Conservation (phyloP, 148 eudicot genomes). For the Chenopodium quinoa region DNA sequence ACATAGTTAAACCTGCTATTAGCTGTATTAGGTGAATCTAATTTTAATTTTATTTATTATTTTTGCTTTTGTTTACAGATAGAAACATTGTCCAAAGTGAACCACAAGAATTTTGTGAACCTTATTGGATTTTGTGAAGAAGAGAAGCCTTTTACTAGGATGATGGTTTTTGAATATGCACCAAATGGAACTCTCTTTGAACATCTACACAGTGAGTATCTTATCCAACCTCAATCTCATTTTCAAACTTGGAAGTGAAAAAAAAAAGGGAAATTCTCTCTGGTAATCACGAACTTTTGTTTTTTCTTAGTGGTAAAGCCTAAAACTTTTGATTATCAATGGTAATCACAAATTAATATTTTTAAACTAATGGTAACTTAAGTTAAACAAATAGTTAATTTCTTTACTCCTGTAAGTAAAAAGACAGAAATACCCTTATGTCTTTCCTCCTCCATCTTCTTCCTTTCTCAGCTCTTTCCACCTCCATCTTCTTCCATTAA, state of each 20-base stretch:
- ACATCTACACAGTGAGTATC: slow-evolving; percentile 83
- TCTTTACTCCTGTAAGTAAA: too few species aligned
- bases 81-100: slow-evolving; percentile 71
- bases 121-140: slow-evolving; percentile 90
- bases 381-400: too few species aligned
- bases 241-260: not conserved
- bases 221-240: not conserved
- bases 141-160: slow-evolving; percentile 82
- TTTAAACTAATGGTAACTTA: too few species aligned
- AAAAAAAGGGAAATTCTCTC: too few species aligned
- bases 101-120: slow-evolving; percentile 95
- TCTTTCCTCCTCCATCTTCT: too few species aligned
- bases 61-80: slow-evolving; percentile 44
- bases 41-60: not conserved
- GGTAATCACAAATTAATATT: too few species aligned
- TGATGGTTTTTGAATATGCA: slow-evolving; percentile 98
- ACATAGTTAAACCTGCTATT: not conserved
- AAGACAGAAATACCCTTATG: too few species aligned
- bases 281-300: too few species aligned
- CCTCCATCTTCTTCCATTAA: too few species aligned
- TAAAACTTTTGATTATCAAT: too few species aligned
- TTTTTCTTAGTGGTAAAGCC: too few species aligned
- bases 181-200: slow-evolving; percentile 96
- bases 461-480: too few species aligned
- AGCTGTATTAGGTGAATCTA: slow-evolving; percentile 7